These are phyloP conservation scores for Plasmodium gaboni DNA, from an alignment of 169 alveolate species.

Conservation along the genomic window DNA sequence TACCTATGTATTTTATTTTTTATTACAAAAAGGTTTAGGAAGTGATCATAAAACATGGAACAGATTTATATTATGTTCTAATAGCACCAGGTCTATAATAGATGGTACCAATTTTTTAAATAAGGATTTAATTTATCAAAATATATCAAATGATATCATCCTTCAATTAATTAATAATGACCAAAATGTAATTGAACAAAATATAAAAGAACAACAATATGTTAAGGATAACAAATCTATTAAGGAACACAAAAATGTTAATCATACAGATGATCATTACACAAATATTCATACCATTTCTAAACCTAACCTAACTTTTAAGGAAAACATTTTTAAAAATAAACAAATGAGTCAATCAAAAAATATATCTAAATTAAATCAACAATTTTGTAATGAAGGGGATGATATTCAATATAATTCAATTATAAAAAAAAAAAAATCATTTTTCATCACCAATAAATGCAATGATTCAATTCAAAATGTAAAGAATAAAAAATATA, in stretches of 20 bases:
- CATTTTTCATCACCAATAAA: neutral
- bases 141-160: constrained; percentile 17
- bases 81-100: constrained; percentile 41
- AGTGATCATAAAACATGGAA: constrained; percentile 66
- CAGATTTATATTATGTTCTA: constrained; percentile 34
- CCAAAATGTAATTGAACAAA: neutral
- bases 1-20: constrained; percentile 50
- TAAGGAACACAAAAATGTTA: neutral
- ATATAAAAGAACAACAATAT: neutral
- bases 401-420: neutral
- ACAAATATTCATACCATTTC: no score
- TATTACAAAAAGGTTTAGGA: constrained; percentile 57
- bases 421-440: neutral
- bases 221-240: neutral
- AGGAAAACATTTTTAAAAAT: neutral
- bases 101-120: constrained; percentile 23
- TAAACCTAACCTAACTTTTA: no score
- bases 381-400: neutral
- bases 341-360: neutral
- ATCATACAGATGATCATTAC: neutral
- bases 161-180: neutral
- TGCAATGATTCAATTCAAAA: neutral
- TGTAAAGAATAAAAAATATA: neutral
- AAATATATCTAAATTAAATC: neutral
- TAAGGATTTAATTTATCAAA: constrained; percentile 40